Evolutionary conservation across 345 rosid genomes (phyloP).

Genomic region (Adansonia digitata): DNA sequence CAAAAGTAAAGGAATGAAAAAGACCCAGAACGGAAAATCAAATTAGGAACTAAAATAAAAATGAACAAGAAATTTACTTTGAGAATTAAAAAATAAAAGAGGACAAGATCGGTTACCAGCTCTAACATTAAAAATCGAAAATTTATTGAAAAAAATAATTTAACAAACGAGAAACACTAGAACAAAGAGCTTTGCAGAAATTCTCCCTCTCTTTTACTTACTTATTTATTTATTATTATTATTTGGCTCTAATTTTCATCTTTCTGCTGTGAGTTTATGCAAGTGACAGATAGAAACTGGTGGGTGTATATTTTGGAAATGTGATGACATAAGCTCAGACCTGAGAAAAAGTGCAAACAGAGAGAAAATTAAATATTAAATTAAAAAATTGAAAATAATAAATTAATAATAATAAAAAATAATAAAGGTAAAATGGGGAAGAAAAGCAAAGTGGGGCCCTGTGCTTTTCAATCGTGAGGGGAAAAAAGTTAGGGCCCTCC

Average conservation of each 20-base stretch:
- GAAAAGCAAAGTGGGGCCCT: conserved; percentile 42
- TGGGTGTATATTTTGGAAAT: conserved; percentile 29
- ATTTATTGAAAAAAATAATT: not conserved
- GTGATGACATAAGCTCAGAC: conserved; percentile 59
- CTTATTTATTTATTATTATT: not conserved
- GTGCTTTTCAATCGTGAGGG: conserved; percentile 36
- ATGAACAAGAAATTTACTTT: conserved; percentile 27
- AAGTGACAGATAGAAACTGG: conserved; percentile 33
- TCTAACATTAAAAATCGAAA: not conserved
- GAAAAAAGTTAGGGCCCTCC: conserved; percentile 22
- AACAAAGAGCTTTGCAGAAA: conserved; percentile 19
- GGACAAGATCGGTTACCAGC: conserved; percentile 20
- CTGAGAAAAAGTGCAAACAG: conserved; percentile 45
- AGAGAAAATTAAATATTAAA: conserved; percentile 12
- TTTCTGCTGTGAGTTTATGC: not conserved
- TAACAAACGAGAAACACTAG: conserved; percentile 22
- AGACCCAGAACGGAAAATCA: conserved; percentile 5
- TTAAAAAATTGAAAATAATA: not conserved
- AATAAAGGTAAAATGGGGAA: conserved; percentile 19
- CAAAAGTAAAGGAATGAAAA: not conserved
- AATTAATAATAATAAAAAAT: not conserved
- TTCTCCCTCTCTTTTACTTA: not conserved
- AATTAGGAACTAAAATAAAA: not conserved
- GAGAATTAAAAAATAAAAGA: not conserved
- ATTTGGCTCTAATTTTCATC: not conserved